Evolutionary conservation across 495 filamentous ascomycete genomes (phyloP).

Genomic region (Corynascus novoguineensis): DNA sequence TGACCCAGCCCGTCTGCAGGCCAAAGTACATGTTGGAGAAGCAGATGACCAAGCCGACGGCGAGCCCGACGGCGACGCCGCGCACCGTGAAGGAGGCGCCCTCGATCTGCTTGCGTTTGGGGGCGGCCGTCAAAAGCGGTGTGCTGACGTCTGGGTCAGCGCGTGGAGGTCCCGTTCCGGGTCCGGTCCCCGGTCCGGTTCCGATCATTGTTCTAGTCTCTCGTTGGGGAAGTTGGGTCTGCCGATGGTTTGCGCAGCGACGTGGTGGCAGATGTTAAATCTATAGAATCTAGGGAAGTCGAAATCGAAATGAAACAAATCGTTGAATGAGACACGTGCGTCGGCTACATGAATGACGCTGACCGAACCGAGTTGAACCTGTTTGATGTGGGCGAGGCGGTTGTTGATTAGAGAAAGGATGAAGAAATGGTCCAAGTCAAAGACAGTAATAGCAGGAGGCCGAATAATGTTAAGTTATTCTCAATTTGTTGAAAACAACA

Average conservation of each 20-base stretch:
- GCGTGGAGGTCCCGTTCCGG: too few relatives aligned
- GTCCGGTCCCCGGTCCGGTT: too few relatives aligned
- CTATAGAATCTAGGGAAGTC: too few relatives aligned
- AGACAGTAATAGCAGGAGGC: too few relatives aligned
- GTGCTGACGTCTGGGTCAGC: too few relatives aligned
- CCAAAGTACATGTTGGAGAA: conserved; percentile 99
- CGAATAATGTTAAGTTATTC: too few relatives aligned
- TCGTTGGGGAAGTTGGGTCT: neutral
- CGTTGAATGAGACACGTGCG: neutral
- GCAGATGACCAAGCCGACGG: conserved; percentile 82
- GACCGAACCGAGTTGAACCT: too few relatives aligned
- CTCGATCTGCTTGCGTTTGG: neutral
- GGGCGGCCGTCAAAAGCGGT: neutral
- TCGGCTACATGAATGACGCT: neutral
- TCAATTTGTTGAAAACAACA: neutral
- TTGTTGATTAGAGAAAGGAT: too few relatives aligned
- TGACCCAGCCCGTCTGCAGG: conserved; percentile 89
- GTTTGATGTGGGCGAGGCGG: too few relatives aligned
- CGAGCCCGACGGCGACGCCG: conserved; percentile 70
- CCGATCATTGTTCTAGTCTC: neutral
- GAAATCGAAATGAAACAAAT: too few relatives aligned
- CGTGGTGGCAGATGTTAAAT: neutral
- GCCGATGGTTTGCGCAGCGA: neutral
- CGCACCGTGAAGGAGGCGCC: conserved; percentile 64
- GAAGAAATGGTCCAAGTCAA: too few relatives aligned